Conservation (phyloP, 2,329 filamentous ascomycete genomes). For the Colletotrichum aenigma region DNA sequence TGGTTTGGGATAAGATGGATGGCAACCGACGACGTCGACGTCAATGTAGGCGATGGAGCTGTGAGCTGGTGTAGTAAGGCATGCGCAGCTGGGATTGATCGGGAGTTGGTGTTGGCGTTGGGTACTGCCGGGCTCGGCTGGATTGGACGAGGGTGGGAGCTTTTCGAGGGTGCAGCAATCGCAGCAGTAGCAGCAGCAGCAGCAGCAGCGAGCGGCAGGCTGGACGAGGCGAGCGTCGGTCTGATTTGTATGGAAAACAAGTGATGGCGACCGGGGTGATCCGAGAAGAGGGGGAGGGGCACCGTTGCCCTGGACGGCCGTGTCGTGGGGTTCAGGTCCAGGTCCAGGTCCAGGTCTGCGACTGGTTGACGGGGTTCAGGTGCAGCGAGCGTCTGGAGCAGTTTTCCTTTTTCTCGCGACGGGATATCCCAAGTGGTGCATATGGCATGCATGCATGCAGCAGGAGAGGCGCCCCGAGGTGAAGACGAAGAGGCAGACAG, state of each 20-base stretch:
- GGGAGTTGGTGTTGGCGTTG: background rate
- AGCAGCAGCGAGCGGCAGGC: background rate
- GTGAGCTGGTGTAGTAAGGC: background rate
- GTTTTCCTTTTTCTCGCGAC: background rate
- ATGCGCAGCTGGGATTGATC: background rate
- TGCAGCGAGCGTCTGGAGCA: background rate
- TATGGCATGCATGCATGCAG: background rate
- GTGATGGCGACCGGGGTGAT: conserved; percentile 7
- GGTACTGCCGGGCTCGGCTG: background rate
- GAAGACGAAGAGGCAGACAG: background rate
- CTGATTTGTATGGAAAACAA: conserved; percentile 16
- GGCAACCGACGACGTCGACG: background rate
- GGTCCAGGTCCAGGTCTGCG: background rate
- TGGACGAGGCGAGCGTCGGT: conserved; percentile 1
- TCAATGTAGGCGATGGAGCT: background rate
- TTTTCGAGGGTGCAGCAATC: background rate
- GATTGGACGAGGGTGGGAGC: background rate
- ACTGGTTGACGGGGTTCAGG: background rate
- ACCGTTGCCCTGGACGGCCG: conserved; percentile 10
- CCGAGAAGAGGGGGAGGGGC: conserved; percentile 1
- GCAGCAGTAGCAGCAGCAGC: background rate
- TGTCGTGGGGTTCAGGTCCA: background rate
- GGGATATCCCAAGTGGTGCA: background rate
- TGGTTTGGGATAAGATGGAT: background rate
- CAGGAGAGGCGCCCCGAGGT: background rate